Percentiles rank a stretch among this genome's conserved stretches.
These are phyloP conservation scores for Cystobasidium ongulense DNA, from an alignment of 768 basidiomycete species.

Conservation along the genomic window DNA sequence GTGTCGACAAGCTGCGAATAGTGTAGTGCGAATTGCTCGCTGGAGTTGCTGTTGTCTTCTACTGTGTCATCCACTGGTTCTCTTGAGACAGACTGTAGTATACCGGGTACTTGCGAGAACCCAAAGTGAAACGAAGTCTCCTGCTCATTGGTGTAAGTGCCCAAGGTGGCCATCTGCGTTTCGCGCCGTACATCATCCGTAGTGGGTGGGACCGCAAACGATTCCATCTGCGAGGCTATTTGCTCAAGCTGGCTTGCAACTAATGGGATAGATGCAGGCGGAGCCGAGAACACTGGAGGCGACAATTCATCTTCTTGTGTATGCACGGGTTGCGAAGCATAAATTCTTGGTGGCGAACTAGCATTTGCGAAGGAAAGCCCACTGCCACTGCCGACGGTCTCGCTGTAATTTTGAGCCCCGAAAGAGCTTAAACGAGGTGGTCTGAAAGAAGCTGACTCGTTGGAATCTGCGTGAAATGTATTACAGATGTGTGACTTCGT, in stretches of 20 bases:
- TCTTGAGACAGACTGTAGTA: not conserved
- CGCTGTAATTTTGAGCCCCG: not conserved
- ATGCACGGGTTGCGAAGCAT: not conserved
- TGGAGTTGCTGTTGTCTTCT: not conserved
- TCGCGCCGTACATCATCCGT: not conserved
- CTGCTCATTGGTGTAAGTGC: not conserved
- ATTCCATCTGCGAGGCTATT: not conserved
- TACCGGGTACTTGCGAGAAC: not conserved
- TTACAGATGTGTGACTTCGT: no score
- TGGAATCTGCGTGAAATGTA: no score
- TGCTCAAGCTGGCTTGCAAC: not conserved
- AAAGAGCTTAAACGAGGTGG: not conserved
- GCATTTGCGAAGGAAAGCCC: not conserved
- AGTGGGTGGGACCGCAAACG: not conserved
- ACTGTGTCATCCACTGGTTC: not conserved
- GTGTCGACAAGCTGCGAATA: not conserved
- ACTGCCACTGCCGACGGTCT: not conserved
- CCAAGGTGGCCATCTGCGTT: not conserved
- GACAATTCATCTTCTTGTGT: conserved; percentile 12
- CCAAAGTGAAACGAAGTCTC: not conserved
- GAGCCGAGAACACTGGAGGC: conserved; percentile 19
- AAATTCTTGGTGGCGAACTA: not conserved
- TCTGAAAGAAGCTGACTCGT: not conserved
- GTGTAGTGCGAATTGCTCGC: not conserved
- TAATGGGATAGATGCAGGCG: conserved; percentile 11